Conservation (phyloP, 140 eudicot genomes). For the Cichorium intybus region DNA sequence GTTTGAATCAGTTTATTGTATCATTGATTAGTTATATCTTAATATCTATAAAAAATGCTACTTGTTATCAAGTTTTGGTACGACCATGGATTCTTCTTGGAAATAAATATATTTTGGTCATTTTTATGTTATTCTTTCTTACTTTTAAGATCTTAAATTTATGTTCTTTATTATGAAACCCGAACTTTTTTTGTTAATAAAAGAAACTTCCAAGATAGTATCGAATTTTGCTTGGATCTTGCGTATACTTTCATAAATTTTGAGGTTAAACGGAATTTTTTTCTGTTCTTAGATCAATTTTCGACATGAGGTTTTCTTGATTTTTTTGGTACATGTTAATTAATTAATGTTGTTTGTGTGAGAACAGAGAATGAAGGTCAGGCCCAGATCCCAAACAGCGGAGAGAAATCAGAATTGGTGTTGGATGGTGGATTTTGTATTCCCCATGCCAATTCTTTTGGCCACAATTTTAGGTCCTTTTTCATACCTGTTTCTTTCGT, state of each 20-base stretch:
- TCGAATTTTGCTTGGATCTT: background rate
- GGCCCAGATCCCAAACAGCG: constrained; percentile 28
- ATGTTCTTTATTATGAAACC: too few species aligned
- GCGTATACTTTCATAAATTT: background rate
- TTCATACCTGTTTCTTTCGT: background rate
- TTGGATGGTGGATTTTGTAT: constrained; percentile 60
- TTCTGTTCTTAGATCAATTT: background rate
- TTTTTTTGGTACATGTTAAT: background rate
- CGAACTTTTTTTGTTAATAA: background rate
- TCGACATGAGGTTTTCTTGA: background rate
- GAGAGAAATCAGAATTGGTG: constrained; percentile 40
- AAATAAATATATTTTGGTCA: background rate
- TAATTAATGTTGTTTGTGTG: background rate
- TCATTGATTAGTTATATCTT: too few species aligned
- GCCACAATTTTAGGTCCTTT: constrained; percentile 65
- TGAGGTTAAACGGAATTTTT: background rate
- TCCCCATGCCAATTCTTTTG: constrained; percentile 62
- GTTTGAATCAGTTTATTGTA: background rate
- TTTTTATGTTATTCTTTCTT: background rate
- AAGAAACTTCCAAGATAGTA: background rate
- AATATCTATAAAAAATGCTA: too few species aligned
- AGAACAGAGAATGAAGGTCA: constrained; percentile 40
- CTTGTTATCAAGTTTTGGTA: background rate
- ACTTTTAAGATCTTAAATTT: background rate
- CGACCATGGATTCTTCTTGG: background rate